phyloP scores from a whole-genome alignment of 768 basidiomycete genomes.

The Kondoa malvinella region DNA sequence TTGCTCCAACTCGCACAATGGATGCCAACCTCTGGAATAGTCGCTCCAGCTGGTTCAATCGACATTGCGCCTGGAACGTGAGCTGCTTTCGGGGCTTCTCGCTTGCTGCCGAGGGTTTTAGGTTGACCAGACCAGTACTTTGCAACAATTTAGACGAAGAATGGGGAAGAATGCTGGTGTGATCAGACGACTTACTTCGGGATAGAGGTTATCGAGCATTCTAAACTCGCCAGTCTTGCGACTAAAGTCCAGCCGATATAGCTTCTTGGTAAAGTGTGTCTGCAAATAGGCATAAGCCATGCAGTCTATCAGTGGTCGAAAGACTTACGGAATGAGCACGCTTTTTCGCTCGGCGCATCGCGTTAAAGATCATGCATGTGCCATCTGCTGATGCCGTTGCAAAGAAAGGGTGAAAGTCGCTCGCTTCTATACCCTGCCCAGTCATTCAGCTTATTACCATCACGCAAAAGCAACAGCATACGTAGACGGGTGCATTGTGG shows the following conservation, averaged over 20 bases:
- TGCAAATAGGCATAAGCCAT: slow-evolving; percentile 28
- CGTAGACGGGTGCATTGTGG: slow-evolving; percentile 68
- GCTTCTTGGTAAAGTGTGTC: slow-evolving; percentile 48
- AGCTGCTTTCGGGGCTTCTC: neutral
- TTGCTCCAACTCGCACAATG: slow-evolving; percentile 69
- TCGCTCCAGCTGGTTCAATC: slow-evolving; percentile 40
- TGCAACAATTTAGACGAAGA: neutral
- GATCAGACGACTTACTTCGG: slow-evolving; percentile 39
- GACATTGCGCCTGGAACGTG: neutral
- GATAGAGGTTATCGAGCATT: slow-evolving; percentile 73
- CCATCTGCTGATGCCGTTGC: slow-evolving; percentile 74
- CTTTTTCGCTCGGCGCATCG: slow-evolving; percentile 14
- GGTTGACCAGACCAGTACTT: neutral
- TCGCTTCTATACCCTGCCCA: slow-evolving; percentile 48
- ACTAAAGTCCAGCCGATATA: slow-evolving; percentile 78
- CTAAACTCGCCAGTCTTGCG: slow-evolving; percentile 55
- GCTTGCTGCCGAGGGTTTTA: neutral
- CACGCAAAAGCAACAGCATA: slow-evolving; percentile 33
- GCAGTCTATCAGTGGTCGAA: neutral
- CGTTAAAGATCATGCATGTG: slow-evolving; percentile 30
- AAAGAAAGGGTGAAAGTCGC: slow-evolving; percentile 74
- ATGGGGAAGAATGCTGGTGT: neutral
- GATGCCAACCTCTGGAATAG: slow-evolving; percentile 61
- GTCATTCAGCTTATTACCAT: neutral
- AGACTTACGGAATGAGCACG: slow-evolving; percentile 12